Percentiles rank a stretch among this genome's conserved stretches.
Conservation (phyloP, 768 basidiomycete genomes). For the Fomitopsis pulvina region DNA sequence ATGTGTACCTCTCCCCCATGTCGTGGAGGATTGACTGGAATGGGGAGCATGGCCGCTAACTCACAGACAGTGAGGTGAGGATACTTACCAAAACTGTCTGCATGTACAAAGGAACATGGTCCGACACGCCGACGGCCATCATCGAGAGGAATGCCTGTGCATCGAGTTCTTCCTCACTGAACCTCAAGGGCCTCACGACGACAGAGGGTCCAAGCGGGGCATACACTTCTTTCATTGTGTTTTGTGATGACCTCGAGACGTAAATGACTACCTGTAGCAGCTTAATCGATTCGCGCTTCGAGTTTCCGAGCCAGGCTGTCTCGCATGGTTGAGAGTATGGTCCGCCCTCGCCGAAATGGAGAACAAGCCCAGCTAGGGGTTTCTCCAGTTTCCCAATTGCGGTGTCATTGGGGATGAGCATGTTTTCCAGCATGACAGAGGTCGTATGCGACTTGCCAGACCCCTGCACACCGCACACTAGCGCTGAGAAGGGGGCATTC, state of each 20-base stretch:
- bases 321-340: conserved; percentile 53
- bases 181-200: conserved; percentile 45
- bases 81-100: conserved; percentile 56
- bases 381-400: conserved; percentile 46
- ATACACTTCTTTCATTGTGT: conserved; percentile 53
- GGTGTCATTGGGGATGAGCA: conserved; percentile 48
- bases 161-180: conserved; percentile 57
- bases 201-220: conserved; percentile 34
- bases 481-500: conserved; percentile 70
- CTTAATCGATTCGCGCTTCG: conserved; percentile 21
- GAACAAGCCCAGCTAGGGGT: conserved; percentile 54
- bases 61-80: not conserved
- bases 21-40: conserved; percentile 53
- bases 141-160: conserved; percentile 66
- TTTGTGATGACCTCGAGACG: conserved; percentile 55
- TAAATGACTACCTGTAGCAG: conserved; percentile 39
- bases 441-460: conserved; percentile 73
- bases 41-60: not conserved
- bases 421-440: conserved; percentile 60
- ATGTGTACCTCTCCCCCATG: conserved; percentile 54
- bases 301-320: conserved; percentile 51
- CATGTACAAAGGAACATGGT: conserved; percentile 61
- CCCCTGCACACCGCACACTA: conserved; percentile 75
- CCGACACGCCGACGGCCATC: conserved; percentile 64
- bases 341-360: conserved; percentile 69